Base-by-base conservation (phyloP, 192 early-diverging fungal genomes). In the Bifiguratus adelaidae region DNA sequence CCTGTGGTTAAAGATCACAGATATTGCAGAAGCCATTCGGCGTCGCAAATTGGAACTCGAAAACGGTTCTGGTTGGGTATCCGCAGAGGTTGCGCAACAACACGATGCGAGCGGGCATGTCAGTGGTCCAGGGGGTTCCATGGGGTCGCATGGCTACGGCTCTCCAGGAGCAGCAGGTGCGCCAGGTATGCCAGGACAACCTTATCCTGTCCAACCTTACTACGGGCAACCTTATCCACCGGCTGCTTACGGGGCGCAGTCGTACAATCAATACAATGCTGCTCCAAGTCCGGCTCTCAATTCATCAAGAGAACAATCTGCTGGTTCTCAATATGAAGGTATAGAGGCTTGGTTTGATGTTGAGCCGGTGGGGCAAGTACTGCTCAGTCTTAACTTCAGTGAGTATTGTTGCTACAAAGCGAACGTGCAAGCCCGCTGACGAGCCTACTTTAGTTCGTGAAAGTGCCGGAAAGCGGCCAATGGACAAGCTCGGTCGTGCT, bases 1-100 rank as follows among this genome's bases (percentile, higher is more conserved):
- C 47, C 59, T 87, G 52, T 99, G 96, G 96, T 76, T 97, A 44
- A 91, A 91, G 50, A 75, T 97, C 26, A 83, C 83, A 1, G 95
- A 99, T 53, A 78, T 99, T 41, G 86, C 85, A 33, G 89, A 95
- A 53, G 90, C 85, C 29, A 54, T 92, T 35, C 71, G 85, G 32
- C 80, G 79, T 52, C 67, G 73, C 51, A 81, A 88, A 60, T 68
- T 82, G 12, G 76, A 78, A 35, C 67, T 77, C 35, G 78, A 71
- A 37, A 75, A 67, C 47, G 71, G 68, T 18, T 22, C 29, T 38
- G 69, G 65, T 27, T 74, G 76, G 78, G 70, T 66, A 0, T 58
- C 68, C 7, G 71, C 74, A 15, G 55, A 57, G 24, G 50, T 44
- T 30, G 48, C 55, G 7, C 45, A 47, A 27, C 61, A 54, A 22